Evolutionary conservation across 2,329 filamentous ascomycete species (phyloP).

Genomic region (Sarocladium strictum): DNA sequence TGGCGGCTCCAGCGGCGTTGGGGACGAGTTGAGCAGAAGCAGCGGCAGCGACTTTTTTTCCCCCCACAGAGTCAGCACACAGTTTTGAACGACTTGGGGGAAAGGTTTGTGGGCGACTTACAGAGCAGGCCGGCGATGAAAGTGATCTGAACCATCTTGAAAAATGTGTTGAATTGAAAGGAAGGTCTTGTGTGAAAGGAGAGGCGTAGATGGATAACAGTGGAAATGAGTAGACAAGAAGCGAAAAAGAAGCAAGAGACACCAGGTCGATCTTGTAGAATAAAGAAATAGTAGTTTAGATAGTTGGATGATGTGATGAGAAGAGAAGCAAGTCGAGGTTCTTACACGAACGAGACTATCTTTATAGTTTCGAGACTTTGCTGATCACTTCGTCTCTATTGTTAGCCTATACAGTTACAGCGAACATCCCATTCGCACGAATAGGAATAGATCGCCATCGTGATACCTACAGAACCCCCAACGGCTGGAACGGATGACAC

Average conservation of each 20-base stretch:
- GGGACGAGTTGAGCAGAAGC: slow-evolving; percentile 14
- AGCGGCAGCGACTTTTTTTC: slow-evolving; percentile 5
- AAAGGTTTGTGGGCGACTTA: not conserved
- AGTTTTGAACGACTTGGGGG: not conserved
- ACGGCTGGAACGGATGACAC: not conserved
- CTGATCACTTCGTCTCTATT: too few species aligned
- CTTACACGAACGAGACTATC: not conserved
- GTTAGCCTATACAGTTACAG: too few species aligned
- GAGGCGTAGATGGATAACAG: not conserved
- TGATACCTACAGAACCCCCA: not conserved
- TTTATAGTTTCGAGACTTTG: too few species aligned
- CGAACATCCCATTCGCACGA: too few species aligned
- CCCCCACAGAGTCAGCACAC: not conserved
- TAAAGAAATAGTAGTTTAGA: not conserved
- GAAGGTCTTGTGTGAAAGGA: not conserved
- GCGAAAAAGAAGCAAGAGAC: not conserved
- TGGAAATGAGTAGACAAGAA: not conserved
- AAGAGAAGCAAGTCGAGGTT: not conserved
- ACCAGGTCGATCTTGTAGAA: not conserved
- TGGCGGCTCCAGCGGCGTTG: slow-evolving; percentile 15
- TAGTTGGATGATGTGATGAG: not conserved
- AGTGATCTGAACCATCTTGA: slow-evolving; percentile 3
- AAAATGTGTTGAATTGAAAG: not conserved
- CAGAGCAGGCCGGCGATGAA: not conserved
- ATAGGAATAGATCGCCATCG: too few species aligned